These are phyloP conservation scores for Juncus inflexus DNA, from an alignment of 176 grass and related monocot species.

Conservation along the genomic window DNA sequence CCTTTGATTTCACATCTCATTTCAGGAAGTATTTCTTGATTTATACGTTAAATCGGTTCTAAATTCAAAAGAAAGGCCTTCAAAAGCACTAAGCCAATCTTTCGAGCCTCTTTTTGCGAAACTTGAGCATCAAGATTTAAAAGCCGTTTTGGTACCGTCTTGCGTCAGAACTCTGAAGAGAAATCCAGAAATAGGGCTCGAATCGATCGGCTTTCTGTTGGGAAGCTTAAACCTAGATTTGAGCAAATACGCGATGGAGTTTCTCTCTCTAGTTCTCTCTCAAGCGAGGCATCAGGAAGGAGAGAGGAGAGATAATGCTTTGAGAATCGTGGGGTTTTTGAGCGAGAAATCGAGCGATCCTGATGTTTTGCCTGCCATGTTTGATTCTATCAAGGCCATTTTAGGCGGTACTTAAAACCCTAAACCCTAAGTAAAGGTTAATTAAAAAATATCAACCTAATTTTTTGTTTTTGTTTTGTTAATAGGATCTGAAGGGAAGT, in stretches of 20 bases:
- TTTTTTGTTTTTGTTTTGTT: slow-evolving; percentile 18
- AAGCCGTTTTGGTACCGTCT: slow-evolving; percentile 65
- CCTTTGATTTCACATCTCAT: slow-evolving; percentile 7
- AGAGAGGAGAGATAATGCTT: slow-evolving; percentile 63
- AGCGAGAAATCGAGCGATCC: slow-evolving; percentile 91
- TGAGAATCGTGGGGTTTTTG: slow-evolving; percentile 67
- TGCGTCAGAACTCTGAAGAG: slow-evolving; percentile 92
- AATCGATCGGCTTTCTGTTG: slow-evolving; percentile 70
- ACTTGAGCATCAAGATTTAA: slow-evolving; percentile 84
- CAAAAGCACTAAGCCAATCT: slow-evolving; percentile 62
- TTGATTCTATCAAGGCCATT: slow-evolving; percentile 78
- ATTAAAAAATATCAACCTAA: background rate
- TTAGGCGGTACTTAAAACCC: slow-evolving; percentile 50
- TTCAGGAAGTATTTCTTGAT: slow-evolving; percentile 86
- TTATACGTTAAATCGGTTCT: slow-evolving; percentile 72
- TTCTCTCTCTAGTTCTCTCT: slow-evolving; percentile 72
- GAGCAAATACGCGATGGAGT: slow-evolving; percentile 78
- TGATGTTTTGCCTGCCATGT: slow-evolving; percentile 71
- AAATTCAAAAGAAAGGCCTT: slow-evolving; percentile 71
- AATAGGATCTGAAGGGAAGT: slow-evolving; percentile 95
- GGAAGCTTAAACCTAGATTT: slow-evolving; percentile 64
- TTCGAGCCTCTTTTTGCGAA: slow-evolving; percentile 70
- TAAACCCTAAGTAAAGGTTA: no score
- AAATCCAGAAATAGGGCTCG: slow-evolving; percentile 88
- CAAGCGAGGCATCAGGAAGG: slow-evolving; percentile 85